Conservation (phyloP, 2,329 filamentous ascomycete species). For the Fusarium austroafricanum region DNA sequence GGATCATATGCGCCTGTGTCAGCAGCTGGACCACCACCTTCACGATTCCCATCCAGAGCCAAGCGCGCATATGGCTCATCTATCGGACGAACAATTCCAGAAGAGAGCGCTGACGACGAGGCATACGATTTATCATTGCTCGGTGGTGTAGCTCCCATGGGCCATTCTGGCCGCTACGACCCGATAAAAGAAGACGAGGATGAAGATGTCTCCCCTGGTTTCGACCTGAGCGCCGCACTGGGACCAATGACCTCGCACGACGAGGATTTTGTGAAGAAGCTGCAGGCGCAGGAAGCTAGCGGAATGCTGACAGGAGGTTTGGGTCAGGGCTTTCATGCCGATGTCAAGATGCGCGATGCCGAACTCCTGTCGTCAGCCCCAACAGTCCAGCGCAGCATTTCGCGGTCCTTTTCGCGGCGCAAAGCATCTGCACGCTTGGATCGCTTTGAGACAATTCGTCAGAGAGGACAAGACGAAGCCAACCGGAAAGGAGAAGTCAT, state of each 20-base stretch:
- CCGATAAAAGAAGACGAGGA: conserved; percentile 47
- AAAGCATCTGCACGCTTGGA: conserved; percentile 39
- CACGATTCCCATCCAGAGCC: conserved; percentile 41
- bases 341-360: conserved; percentile 60
- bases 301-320: conserved; percentile 69
- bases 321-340: conserved; percentile 64
- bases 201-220: conserved; percentile 50
- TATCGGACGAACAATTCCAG: conserved; percentile 41
- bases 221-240: conserved; percentile 60
- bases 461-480: conserved; percentile 67
- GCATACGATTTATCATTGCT: conserved; percentile 59
- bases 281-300: conserved; percentile 65
- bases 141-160: conserved; percentile 55
- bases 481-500: conserved; percentile 70
- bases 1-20: conserved; percentile 48
- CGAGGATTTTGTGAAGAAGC: conserved; percentile 56
- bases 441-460: conserved; percentile 58
- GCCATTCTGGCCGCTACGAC: conserved; percentile 49
- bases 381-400: conserved; percentile 51
- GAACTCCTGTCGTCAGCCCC: conserved; percentile 58
- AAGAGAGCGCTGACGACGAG: conserved; percentile 55
- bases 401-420: conserved; percentile 57
- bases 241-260: conserved; percentile 60
- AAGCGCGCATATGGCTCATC: conserved; percentile 45
- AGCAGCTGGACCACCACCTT: conserved; percentile 29